These are phyloP conservation scores for Penium margaritaceum DNA, from an alignment of 139 green algal genomes.

Conservation along the genomic window DNA sequence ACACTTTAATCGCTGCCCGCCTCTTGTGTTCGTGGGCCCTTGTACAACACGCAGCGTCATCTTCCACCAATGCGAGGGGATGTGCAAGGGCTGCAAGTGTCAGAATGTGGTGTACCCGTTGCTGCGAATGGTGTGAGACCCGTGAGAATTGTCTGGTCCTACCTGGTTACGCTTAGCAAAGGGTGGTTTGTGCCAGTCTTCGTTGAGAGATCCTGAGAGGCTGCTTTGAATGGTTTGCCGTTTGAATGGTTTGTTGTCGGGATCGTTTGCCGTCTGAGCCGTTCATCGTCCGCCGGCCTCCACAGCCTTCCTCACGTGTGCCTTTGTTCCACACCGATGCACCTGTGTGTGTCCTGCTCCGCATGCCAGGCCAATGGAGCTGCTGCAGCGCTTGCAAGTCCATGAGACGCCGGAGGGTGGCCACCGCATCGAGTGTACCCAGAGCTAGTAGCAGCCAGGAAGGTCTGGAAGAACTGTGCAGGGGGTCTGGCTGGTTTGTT, in stretches of 20 bases:
- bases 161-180: too few relatives aligned
- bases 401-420: too few relatives aligned
- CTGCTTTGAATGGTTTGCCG: not conserved
- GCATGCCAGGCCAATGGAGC: conserved; percentile 21
- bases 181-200: too few relatives aligned
- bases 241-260: not conserved
- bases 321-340: not conserved
- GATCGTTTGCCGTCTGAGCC: too few relatives aligned
- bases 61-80: not conserved
- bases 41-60: not conserved
- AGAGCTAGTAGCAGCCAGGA: too few relatives aligned
- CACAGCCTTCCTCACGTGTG: not conserved
- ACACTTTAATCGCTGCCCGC: not conserved
- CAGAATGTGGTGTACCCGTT: too few relatives aligned
- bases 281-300: not conserved
- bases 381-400: conserved; percentile 25
- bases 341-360: not conserved
- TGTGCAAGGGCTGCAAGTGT: not conserved
- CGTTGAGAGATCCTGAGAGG: too few relatives aligned
- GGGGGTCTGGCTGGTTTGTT: too few relatives aligned
- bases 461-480: too few relatives aligned
- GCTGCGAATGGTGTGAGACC: too few relatives aligned
- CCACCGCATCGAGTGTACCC: too few relatives aligned
- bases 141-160: too few relatives aligned
- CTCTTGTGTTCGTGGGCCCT: not conserved